Evolutionary conservation across 192 early-diverging fungal species (phyloP), one percentile per base, ranked within the genome.

Genomic region (Backusella mclennaniae): DNA sequence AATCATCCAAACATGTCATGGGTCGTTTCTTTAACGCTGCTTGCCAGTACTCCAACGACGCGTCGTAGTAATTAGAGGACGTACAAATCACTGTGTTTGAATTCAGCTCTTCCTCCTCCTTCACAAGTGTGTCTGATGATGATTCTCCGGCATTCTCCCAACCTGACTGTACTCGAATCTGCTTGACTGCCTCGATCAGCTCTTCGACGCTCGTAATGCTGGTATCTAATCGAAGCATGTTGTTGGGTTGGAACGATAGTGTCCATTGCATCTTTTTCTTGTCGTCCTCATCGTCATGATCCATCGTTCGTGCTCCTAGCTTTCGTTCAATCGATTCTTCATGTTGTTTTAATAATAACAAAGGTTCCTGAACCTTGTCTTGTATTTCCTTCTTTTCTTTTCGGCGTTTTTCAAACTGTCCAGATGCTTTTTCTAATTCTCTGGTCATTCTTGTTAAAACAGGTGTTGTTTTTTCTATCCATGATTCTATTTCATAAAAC

Each of bases 401-500:
- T 33, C 71, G 59, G 1, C 67, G 73, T 46, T 84, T 74, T 19
- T 80, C 82, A 35, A 84, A 80, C 36, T 78, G 82, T 6, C 52
- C 63, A 7, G 82, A 80, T 0, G 78, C 82, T 31, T 78, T 80
- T 41, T 84, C 82, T 17, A 84, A 76, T 69, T 84, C 82, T 38
- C 72, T 77, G n/a, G 79, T 84, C 82, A 84, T 84, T 6, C 82
- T 68, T 31, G 53, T 76, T 29, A 84, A 56, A 0, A 80, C 70
- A 15, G 82, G 82, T 1, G 76, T 77, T 4, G 82, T 84, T 59
- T 80, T 80, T 36, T 84, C 82, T 31, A 84, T 84, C 82, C 82
- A 84, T 8, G 78, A 71, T 49, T 84, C 82, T 66, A 84, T 84
- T 56, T 84, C 82, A 53, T 80, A 84, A 69, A 84, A 84, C 15